Base-by-base conservation (phyloP, 768 basidiomycete genomes). In the Boletus edulis region DNA sequence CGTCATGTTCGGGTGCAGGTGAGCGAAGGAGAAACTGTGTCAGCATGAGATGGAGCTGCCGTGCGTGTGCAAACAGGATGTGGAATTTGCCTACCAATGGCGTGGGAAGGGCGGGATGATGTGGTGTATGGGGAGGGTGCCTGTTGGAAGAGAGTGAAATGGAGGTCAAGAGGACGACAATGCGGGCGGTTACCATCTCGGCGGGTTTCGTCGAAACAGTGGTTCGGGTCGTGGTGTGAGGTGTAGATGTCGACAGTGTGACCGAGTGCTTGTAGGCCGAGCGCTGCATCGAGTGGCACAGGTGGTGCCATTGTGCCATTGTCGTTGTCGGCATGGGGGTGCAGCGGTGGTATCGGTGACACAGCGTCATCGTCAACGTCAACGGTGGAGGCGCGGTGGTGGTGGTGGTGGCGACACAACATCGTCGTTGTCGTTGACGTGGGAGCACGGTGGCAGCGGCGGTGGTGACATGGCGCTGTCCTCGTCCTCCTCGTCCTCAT, bases 171-270 rank as follows among this genome's bases (percentile, higher is more conserved):
- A 37, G 34, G 18, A 20, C 12, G 32, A 1, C 5, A 0, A 20
- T 20, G n/a, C 15, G 24, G 10, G 22, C 0, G 17, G 31, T 66
- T 67, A 92, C 96, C 96, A 68, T 98, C 85, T 51, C 81, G 76
- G 0, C n/a, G n/a, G n/a, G 97, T 98, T 74, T 99, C 97, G 48
- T 94, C 91, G 62, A 99, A 99, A 66, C 91, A 96, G 58, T 92
- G 86, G 15, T 77, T 74, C 0, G 85, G 81, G 64, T 99, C 88
- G 69, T 97, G 94, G 65, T 97, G 84, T 0, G 93, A 96, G 0
- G 97, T 98, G 72, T 94, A 97, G 20, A 98, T 83, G 62, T 89
- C 84, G 17, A 99, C 89, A 0, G 78, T 73, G 65, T 98, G 94
- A 0, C 95, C 96, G 6, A 86, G 78, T 10, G 80, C 74, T 69